Evolutionary conservation across 1,284 basidiomycete genomes (phyloP), one percentile per base, ranked within the genome.

Genomic region (Sanguinoderma infundibulare): DNA sequence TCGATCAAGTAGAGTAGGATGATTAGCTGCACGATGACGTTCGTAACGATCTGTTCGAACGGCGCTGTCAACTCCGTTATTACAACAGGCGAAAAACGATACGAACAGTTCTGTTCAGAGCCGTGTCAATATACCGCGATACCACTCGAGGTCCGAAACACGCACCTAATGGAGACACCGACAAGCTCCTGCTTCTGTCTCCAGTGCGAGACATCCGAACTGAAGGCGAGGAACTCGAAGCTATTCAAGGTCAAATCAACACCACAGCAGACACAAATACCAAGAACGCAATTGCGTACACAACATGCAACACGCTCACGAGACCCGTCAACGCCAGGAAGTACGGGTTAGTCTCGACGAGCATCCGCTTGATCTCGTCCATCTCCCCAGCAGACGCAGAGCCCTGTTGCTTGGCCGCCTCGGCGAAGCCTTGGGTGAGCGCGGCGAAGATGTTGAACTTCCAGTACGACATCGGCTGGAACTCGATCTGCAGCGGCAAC

Each of bases 191-290:
- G 90, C 80, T 92, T 97, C 69, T 95, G 88, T 54, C 94, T 84
- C 96, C 96, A 98, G 77, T 98, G 96, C 35, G 89, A 86, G 50
- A 99, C 94, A 72, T 98, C 96, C 35, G 87, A 91, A 72, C 91
- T 94, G 84, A 98, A 98, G 2, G 96, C 96, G 50, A 98, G 80
- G 85, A 98, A 93, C 78, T 98, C 95, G 74, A 97, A 97, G 35
- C 91, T 92, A 64, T 24, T 6, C 24, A 6, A 34, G 26, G 28
- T 5, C 40, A 12, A 8, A 47, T 61, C n/a, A 60, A 40, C 58
- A 57, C 34, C 2, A 4, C 12, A 36, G 3, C 9, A 24, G 14
- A 35, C 52, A 20, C 56, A 53, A 15, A 24, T 32, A 12, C n/a
- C 12, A 24, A 28, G 15, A 44, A 24, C 14, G 24, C 12, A 39